Conservation (phyloP, 441 rosid genomes). For the Pelargonium myrrhifolium region DNA sequence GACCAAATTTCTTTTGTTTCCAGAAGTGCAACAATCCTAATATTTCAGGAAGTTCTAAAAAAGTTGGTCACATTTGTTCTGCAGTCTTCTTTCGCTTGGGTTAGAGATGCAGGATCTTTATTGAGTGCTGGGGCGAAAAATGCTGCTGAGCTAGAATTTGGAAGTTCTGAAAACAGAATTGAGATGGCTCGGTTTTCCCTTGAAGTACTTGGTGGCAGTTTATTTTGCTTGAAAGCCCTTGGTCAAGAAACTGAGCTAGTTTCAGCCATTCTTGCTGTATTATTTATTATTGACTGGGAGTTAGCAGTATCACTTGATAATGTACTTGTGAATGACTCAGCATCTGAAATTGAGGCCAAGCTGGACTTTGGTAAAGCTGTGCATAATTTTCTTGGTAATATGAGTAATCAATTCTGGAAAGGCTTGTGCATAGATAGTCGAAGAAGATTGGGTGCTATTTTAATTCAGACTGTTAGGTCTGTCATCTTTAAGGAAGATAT, state of each 20-base stretch:
- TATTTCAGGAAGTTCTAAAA: slow-evolving; percentile 41
- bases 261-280: slow-evolving; percentile 49
- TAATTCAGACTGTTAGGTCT: slow-evolving; percentile 49
- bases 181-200: slow-evolving; percentile 58
- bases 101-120: slow-evolving; percentile 42
- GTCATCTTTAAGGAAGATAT: slow-evolving; percentile 48
- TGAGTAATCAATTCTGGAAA: slow-evolving; percentile 47
- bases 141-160: slow-evolving; percentile 26
- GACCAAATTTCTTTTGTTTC: slow-evolving; percentile 46
- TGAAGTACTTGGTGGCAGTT: slow-evolving; percentile 54
- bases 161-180: slow-evolving; percentile 25
- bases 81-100: slow-evolving; percentile 54
- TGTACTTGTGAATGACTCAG: slow-evolving; percentile 32
- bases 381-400: slow-evolving; percentile 35
- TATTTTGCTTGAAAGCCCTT: slow-evolving; percentile 48
- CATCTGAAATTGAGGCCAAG: slow-evolving; percentile 32
- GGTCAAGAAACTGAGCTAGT: slow-evolving; percentile 48
- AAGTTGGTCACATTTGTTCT: slow-evolving; percentile 47
- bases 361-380: slow-evolving; percentile 35
- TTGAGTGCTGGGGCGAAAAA: slow-evolving; percentile 30
- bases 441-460: slow-evolving; percentile 38
- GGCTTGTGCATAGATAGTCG: slow-evolving; percentile 37
- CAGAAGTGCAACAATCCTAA: slow-evolving; percentile 40
- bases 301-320: slow-evolving; percentile 25
- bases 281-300: slow-evolving; percentile 70